phyloP scores from a whole-genome alignment of 2,329 filamentous ascomycete species.

The Sporothrix mexicana region DNA sequence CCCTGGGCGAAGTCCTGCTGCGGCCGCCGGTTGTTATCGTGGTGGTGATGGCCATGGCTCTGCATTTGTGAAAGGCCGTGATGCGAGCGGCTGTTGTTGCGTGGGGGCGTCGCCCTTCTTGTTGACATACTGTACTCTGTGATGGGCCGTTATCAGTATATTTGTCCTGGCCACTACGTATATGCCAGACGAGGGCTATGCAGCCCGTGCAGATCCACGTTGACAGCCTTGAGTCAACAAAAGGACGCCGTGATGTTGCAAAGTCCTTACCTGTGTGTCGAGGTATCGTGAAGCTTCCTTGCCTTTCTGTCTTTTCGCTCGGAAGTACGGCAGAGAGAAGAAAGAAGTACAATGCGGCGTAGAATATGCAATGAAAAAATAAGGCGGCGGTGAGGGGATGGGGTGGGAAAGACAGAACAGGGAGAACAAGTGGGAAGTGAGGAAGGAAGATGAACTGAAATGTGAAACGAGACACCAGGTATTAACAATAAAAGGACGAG shows the following conservation, averaged over 20 bases:
- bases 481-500: not conserved
- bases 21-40: constrained; percentile 23
- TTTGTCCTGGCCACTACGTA: too few species aligned
- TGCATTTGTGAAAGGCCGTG: not conserved
- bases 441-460: not conserved
- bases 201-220: not conserved
- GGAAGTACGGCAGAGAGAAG: not conserved
- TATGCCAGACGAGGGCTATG: not conserved
- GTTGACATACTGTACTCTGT: not conserved
- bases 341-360: not conserved
- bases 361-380: not conserved
- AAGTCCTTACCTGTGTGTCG: not conserved
- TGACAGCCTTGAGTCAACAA: not conserved
- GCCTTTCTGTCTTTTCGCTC: too few species aligned
- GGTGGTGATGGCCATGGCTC: not conserved
- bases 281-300: too few species aligned
- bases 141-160: not conserved
- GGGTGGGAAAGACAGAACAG: not conserved
- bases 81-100: not conserved
- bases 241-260: not conserved
- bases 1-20: constrained; percentile 35
- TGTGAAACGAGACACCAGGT: not conserved
- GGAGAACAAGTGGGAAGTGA: not conserved
- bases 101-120: not conserved
- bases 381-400: not conserved